These are phyloP conservation scores for Vigna trinervia DNA, from an alignment of 306 rosid species.

Conservation along the genomic window DNA sequence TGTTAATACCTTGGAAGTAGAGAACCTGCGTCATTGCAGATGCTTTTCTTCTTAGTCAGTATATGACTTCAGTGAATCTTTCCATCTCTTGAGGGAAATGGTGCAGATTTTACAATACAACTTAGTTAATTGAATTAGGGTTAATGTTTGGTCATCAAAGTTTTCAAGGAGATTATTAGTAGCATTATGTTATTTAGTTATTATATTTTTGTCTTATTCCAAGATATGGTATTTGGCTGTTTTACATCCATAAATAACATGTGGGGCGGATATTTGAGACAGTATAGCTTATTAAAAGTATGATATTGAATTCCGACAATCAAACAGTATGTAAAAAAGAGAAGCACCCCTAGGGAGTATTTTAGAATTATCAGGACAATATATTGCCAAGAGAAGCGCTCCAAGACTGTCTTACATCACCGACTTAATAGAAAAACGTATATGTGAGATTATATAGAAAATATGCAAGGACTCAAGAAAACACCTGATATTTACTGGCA, in stretches of 20 bases:
- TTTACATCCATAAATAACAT: no score
- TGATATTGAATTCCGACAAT: background rate
- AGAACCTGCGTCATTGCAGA: background rate
- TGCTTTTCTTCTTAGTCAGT: background rate
- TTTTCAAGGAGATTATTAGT: background rate
- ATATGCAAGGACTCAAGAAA: constrained; percentile 29
- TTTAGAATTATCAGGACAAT: background rate
- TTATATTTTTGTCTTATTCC: background rate
- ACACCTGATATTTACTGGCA: constrained; percentile 99
- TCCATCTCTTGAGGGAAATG: background rate
- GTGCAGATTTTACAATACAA: background rate
- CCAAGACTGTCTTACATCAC: background rate
- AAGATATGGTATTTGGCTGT: background rate
- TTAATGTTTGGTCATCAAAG: background rate
- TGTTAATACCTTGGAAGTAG: background rate
- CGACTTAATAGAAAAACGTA: background rate
- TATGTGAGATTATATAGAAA: background rate
- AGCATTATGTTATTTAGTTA: background rate
- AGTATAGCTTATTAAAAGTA: background rate
- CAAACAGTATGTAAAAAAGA: background rate
- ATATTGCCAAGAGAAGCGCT: background rate
- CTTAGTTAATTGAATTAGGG: background rate
- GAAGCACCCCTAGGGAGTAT: background rate
- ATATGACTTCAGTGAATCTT: background rate
- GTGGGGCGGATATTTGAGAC: background rate